Evolutionary conservation across 2,329 filamentous ascomycete species (phyloP).

Genomic region (Bipolaris gigantea): DNA sequence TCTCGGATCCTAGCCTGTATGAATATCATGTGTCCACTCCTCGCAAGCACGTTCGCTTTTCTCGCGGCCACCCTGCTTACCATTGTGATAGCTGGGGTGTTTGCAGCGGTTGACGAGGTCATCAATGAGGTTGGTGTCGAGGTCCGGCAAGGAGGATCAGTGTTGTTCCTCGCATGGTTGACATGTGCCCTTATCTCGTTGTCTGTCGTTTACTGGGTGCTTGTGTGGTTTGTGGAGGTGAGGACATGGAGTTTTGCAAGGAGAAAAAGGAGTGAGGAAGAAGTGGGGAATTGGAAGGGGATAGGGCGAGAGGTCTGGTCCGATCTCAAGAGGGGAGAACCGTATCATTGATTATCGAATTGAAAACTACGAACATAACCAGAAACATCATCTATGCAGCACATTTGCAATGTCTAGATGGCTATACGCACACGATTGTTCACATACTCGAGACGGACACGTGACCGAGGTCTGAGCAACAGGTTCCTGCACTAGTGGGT

Average conservation of each 20-base stretch:
- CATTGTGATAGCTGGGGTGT: conserved; percentile 10
- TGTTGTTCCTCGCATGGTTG: conserved; percentile 27
- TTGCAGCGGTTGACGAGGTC: conserved; percentile 8
- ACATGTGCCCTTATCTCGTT: conserved; percentile 14
- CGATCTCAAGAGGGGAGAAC: conserved; percentile 20
- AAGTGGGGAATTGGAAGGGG: conserved; percentile 29
- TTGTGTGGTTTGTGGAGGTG: conserved; percentile 34
- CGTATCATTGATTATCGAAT: background rate
- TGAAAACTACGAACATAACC: background rate
- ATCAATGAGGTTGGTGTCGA: conserved; percentile 11
- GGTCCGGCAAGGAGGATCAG: conserved; percentile 12
- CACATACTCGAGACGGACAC: background rate
- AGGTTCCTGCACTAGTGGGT: conserved; percentile 8
- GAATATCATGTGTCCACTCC: conserved; percentile 17
- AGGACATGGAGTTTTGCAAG: conserved; percentile 19
- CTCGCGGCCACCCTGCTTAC: conserved; percentile 22
- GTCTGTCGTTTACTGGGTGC: conserved; percentile 21
- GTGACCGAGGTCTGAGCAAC: background rate
- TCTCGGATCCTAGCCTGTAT: conserved; percentile 27
- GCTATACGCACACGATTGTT: no score
- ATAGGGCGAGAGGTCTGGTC: conserved; percentile 19
- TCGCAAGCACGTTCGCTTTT: conserved; percentile 14
- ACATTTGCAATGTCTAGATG: no score
- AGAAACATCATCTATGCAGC: no score
- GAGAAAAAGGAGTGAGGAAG: conserved; percentile 19